Conservation (phyloP, 805 yeast species). For the Tetrapisispora taiwanensis region DNA sequence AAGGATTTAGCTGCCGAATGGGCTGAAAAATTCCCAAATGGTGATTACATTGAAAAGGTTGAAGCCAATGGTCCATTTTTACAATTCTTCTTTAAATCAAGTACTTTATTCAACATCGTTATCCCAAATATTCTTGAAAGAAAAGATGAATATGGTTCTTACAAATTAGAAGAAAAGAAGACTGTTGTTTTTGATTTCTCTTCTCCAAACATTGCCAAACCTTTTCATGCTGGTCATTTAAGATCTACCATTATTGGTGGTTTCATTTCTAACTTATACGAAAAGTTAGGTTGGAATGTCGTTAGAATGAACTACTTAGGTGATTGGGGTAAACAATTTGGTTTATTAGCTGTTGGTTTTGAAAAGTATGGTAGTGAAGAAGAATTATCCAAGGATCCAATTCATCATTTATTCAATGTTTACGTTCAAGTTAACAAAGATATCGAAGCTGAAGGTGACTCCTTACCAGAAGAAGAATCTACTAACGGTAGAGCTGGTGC, state of each 20-base stretch:
- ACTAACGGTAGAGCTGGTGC: conserved; percentile 80
- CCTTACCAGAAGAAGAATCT: conserved; percentile 36
- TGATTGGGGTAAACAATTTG: conserved; percentile 99
- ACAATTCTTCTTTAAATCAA: conserved; percentile 74
- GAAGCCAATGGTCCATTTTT: conserved; percentile 82
- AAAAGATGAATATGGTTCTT: conserved; percentile 54
- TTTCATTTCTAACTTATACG: conserved; percentile 80
- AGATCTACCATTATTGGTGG: conserved; percentile 98
- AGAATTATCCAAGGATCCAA: conserved; percentile 64
- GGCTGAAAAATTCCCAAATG: conserved; percentile 67
- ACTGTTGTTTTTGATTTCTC: conserved; percentile 79
- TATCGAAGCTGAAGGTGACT: conserved; percentile 47
- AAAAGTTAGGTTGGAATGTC: conserved; percentile 88
- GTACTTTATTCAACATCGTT: conserved; percentile 56
- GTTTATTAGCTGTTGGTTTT: conserved; percentile 89
- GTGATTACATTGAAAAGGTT: conserved; percentile 57
- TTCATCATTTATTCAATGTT: conserved; percentile 88
- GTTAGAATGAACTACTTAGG: conserved; percentile 89
- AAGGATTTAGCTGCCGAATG: conserved; percentile 65
- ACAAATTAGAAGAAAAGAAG: conserved; percentile 65
- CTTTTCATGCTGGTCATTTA: conserved; percentile 98
- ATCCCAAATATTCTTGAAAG: conserved; percentile 58
- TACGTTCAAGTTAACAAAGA: conserved; percentile 82
- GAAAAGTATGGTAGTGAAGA: conserved; percentile 76
- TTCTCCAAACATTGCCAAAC: conserved; percentile 97